Percentiles rank a stretch among this genome's conserved stretches.
Conservation (phyloP, 2,329 filamentous ascomycete species). For the Paraphoma sp. region DNA sequence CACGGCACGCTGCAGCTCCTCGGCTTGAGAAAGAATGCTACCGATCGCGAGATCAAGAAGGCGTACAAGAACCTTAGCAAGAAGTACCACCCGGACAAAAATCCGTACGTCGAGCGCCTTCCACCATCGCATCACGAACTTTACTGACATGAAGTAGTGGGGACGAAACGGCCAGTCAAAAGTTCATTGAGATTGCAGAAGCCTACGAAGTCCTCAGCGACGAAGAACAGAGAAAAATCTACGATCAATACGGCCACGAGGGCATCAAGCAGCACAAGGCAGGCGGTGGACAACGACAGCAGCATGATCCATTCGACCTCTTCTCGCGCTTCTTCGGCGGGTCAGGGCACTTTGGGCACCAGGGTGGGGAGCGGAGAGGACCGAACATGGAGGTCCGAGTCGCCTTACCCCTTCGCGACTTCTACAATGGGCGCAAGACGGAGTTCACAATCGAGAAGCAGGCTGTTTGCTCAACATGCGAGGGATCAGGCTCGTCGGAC, state of each 20-base stretch:
- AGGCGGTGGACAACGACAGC: conserved; percentile 66
- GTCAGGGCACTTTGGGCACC: conserved; percentile 79
- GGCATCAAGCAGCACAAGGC: conserved; percentile 83
- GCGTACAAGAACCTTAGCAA: conserved; percentile 93
- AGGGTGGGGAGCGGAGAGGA: conserved; percentile 79
- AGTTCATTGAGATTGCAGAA: conserved; percentile 92
- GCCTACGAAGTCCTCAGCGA: conserved; percentile 93
- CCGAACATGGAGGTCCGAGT: conserved; percentile 90
- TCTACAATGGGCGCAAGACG: conserved; percentile 87
- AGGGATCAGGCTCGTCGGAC: conserved; percentile 83
- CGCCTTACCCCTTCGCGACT: conserved; percentile 80
- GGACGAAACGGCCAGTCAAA: conserved; percentile 80
- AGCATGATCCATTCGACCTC: conserved; percentile 87
- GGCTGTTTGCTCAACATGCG: conserved; percentile 90
- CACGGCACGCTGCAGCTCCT: conserved; percentile 66
- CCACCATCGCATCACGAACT: neutral
- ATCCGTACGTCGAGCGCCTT: conserved; percentile 69
- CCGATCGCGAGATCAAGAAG: conserved; percentile 88
- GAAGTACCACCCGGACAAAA: conserved; percentile 97
- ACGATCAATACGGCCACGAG: conserved; percentile 93
- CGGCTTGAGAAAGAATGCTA: conserved; percentile 78
- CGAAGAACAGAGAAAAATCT: conserved; percentile 80
- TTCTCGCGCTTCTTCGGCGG: conserved; percentile 98
- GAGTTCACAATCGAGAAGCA: conserved; percentile 94
- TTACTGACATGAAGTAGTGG: conserved; percentile 59